Base-by-base conservation (phyloP, 805 yeast genomes). In the Yarrowia phangngaensis region DNA sequence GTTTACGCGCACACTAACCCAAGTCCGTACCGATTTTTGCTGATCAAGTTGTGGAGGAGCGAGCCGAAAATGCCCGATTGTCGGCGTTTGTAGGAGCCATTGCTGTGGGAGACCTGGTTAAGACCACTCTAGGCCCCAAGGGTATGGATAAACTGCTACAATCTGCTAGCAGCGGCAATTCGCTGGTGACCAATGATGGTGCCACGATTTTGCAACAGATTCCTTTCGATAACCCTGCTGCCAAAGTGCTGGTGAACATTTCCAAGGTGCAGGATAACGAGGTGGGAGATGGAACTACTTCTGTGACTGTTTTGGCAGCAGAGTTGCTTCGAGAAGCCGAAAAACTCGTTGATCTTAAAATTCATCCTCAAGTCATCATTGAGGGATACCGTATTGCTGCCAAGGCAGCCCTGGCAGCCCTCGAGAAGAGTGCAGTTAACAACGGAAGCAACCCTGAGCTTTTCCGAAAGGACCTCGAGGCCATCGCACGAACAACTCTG, bases 51-150 rank as follows among this genome's bases (percentile, higher is more conserved):
- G 84, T 92, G 5, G 98, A 90, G 69, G 98, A 90, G 70, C 79
- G 97, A 62, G 98, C 92, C 34, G 98, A 92, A 68, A 89, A 90
- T 68, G 98, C 98, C 48, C 88, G 98, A 20, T 73, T 90, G 71
- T 85, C 96, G 6, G 87, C 98, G 2, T 92, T 92, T 66, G 95
- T 92, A 8, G 98, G 98, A 40, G 98, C 98, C 56, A 90, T 92
- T 63, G 99, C 98, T 30, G 98, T 92, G 26, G 99, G 98, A 46
- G 98, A 92, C 66, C 74, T 92, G 53, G 98, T 90, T 35, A 90
- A 90, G 67, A 73, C 88, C 22, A 84, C 98, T 3, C 71, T 92
- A 55, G 99, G 99, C 12, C 99, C 99, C 54, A 90, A 92, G 64
- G 99, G 99, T 55, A 90, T 92, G 97, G 99, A 92, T 67, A 92